Evolutionary conservation across 2,329 filamentous ascomycete genomes (phyloP), one percentile per base, ranked within the genome.

Genomic region (Colletotrichum sp.): DNA sequence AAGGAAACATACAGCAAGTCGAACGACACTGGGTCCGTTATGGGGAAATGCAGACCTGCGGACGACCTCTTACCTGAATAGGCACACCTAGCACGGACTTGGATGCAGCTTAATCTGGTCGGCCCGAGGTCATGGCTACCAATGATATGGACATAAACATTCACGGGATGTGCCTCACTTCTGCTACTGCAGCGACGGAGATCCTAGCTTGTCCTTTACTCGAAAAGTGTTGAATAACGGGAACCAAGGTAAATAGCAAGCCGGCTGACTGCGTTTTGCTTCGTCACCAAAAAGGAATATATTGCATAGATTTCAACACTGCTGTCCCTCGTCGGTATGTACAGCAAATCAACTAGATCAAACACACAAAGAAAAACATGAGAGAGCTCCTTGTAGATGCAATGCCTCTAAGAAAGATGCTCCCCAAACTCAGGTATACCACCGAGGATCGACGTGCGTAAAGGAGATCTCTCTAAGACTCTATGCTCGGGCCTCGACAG

Each of bases 401-500:
- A 76, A 60, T 66, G 69, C 73, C 63, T 76, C 69, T 76, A 69
- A 63, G 2, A 32, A 18, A 76, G 63, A 73, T 73, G 63, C 63
- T 69, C 60, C 44, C 63, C 32, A 21, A 73, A 26, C 21, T 63
- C 57, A 60, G 59, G 57, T 26, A 44, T 64, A 21, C 73, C 44
- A 67, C 69, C 69, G 73, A 72, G 39, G 26, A 30, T 66, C 26
- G n/a, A 72, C 18, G 30, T 67, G 55, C 9, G 69, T n/a, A 39
- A 69, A 76, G 57, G 57, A 69, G 49, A 73, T 73, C 59, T 74
- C 26, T 76, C 65, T 76, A 73, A 60, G 65, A 76, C 21, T 74
- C 74, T 76, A 76, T 28, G 24, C 64, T 60, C 79, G 77, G 28
- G 81, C 66, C 74, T 87, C 85, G 71, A 87, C 81, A 16, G 86